These are phyloP conservation scores for Aspergillus luchuensis DNA, from an alignment of 2,329 filamentous ascomycete genomes.

Conservation along the genomic window DNA sequence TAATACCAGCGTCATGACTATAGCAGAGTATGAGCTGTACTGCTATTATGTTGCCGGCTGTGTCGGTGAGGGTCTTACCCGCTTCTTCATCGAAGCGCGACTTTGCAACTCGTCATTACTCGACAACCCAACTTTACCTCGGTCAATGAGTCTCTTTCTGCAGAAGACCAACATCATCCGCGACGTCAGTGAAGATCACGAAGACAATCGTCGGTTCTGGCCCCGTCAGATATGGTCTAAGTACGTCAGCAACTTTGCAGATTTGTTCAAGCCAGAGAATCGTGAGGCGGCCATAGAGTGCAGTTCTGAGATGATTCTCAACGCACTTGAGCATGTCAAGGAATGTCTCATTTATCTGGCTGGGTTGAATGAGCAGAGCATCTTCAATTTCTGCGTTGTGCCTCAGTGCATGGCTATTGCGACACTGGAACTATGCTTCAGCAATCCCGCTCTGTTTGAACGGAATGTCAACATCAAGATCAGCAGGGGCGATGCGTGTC, in stretches of 20 bases:
- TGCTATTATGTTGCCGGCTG: conserved; percentile 98
- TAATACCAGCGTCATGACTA: conserved; percentile 74
- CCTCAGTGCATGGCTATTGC: conserved; percentile 97
- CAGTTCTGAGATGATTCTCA: conserved; percentile 91
- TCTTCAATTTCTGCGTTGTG: conserved; percentile 98
- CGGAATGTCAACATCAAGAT: conserved; percentile 79
- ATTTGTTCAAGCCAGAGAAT: conserved; percentile 82
- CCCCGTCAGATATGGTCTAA: conserved; percentile 96
- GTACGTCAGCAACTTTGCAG: conserved; percentile 85
- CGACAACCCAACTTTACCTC: conserved; percentile 75
- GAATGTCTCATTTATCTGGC: conserved; percentile 97
- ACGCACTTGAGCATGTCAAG: conserved; percentile 80
- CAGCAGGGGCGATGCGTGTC: conserved; percentile 89
- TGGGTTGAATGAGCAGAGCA: conserved; percentile 88
- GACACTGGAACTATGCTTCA: conserved; percentile 90
- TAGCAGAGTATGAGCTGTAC: conserved; percentile 92
- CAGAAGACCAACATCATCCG: conserved; percentile 99
- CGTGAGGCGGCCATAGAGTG: conserved; percentile 77
- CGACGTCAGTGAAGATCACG: conserved; percentile 85
- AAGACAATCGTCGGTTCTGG: conserved; percentile 89
- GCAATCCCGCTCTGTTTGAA: conserved; percentile 82
- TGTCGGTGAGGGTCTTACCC: conserved; percentile 89
- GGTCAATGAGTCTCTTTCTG: conserved; percentile 96
- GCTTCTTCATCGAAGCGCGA: conserved; percentile 82
- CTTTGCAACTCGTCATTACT: conserved; percentile 84